Conservation (phyloP, 129 eudicot species). For the Flaveria sonorensis region DNA sequence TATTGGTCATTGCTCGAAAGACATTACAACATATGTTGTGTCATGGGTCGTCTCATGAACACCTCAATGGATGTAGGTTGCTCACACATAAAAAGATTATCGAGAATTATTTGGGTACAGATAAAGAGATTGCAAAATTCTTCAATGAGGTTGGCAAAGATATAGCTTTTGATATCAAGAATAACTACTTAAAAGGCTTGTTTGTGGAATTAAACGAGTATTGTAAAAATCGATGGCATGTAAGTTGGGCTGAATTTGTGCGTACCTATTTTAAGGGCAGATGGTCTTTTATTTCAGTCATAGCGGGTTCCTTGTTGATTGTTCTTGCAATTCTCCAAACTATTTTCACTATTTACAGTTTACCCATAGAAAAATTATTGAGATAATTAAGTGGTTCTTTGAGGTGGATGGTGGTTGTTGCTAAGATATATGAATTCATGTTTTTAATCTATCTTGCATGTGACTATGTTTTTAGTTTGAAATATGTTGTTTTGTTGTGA, state of each 20-base stretch:
- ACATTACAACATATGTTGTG: slow-evolving; percentile 38
- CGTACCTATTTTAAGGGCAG: slow-evolving; percentile 38
- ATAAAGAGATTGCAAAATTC: slow-evolving; percentile 33
- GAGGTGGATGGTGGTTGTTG: too few species aligned
- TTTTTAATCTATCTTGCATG: too few species aligned
- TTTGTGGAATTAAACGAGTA: slow-evolving; percentile 28
- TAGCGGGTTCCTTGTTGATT: slow-evolving; percentile 32
- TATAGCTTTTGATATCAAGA: slow-evolving; percentile 34
- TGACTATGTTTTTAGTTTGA: too few species aligned
- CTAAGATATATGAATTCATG: too few species aligned
- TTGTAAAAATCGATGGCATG: slow-evolving; percentile 37
- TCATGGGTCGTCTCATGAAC: slow-evolving; percentile 40
- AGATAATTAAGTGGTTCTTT: neutral
- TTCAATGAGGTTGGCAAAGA: slow-evolving; percentile 35
- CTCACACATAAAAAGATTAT: slow-evolving; percentile 31
- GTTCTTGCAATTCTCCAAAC: slow-evolving; percentile 27
- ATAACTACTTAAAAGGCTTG: slow-evolving; percentile 25
- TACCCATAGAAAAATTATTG: neutral
- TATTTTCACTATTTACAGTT: slow-evolving; percentile 19
- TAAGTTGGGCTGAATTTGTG: slow-evolving; percentile 35
- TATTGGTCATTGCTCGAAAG: slow-evolving; percentile 33
- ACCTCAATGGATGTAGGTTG: slow-evolving; percentile 21
- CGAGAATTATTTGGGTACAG: slow-evolving; percentile 40
- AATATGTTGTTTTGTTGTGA: too few species aligned
- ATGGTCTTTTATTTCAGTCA: slow-evolving; percentile 35